Evolutionary conservation across 2,329 filamentous ascomycete genomes (phyloP), one percentile per base, ranked within the genome.

Genomic region (Neobulgaria alba): DNA sequence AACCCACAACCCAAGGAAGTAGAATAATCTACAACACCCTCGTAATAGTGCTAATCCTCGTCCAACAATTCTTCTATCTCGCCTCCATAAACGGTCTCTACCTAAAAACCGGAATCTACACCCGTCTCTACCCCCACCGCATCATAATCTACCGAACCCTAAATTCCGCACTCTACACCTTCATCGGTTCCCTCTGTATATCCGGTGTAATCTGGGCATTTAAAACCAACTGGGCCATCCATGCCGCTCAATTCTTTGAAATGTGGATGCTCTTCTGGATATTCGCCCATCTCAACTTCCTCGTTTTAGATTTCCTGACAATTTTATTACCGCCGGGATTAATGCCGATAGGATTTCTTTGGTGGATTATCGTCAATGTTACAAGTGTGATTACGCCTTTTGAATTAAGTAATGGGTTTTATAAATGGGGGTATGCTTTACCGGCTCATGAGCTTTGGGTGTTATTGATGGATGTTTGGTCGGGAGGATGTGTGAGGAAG

Each of bases 311-410:
- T 39, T 52, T 60, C 3, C 58, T 63, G 3, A 57, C 55, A 2
- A 46, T 60, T 16, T 56, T 45, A 47, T 19, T 68, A 0, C 63
- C 65, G 0, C 51, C 63, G 26, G 49, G 56, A 0, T 61, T 61
- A 32, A 53, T 67, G 14, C 61, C 67, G 0, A 66, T 70, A 47
- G 61, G 65, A 9, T 47, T 71, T 0, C 50, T 71, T 1, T 61
- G 79, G 51, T 80, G 75, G 77, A 75, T 82, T 31, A 77, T 82
- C 41, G 71, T 73, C 5, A 83, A 83, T 51, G 75, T 81, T 0
- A 63, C 68, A 0, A 79, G 75, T 0, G 61, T 67, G 0, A 79
- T 82, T 50, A 76, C 81, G 55, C 61, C 72, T 3, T 62, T 82
- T 32, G 72, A 76, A 18, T 61, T 82, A 17, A 69, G 72, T 2